Evolutionary conservation across 306 rosid genomes (phyloP), one percentile per base, ranked within the genome.

Genomic region (Cicer chorassanicum): DNA sequence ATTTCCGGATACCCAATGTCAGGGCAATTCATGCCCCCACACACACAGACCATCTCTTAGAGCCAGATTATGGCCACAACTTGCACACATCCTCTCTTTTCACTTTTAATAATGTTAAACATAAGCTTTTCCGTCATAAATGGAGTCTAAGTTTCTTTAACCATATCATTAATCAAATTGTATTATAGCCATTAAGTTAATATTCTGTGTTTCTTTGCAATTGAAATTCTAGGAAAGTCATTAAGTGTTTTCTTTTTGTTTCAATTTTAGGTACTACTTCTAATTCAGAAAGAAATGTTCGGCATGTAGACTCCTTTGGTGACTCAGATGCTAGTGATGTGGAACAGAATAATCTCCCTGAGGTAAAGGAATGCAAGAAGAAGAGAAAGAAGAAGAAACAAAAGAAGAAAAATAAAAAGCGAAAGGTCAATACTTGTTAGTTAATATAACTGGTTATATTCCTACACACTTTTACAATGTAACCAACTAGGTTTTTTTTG

Each of bases 251-350:
- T 61, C 34, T 3, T 6, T 76, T 51, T 61, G 62, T 53, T 55
- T 74, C 36, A 68, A 40, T 46, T 76, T 80, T 78, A 88, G 93
- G 97, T 62, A 84, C 89, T 29, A 67, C 90, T 72, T 88, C 97
- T 36, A 87, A 76, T 76, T 73, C 92, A 6, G 71, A 80, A 77
- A 81, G 84, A 72, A 73, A 0, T 42, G 81, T 91, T 59, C 88
- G 80, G 53, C 97, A 89, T 76, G 94, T 93, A 49, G 84, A 87
- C 36, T 83, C 94, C 68, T 91, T 93, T 65, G 97, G 83, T 44
- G 94, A 93, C 73, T 42, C 88, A 54, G 93, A 68, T 49, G 73
- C 73, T 75, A 56, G 13, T 9, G 87, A 82, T 8, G 83, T 84
- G 50, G 89, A 79, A 70, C 84, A 71, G 10, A 68, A 55, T 16